These are phyloP conservation scores for Pythium phragmitis DNA, from an alignment of 352 stramenopile species.

Conservation along the genomic window DNA sequence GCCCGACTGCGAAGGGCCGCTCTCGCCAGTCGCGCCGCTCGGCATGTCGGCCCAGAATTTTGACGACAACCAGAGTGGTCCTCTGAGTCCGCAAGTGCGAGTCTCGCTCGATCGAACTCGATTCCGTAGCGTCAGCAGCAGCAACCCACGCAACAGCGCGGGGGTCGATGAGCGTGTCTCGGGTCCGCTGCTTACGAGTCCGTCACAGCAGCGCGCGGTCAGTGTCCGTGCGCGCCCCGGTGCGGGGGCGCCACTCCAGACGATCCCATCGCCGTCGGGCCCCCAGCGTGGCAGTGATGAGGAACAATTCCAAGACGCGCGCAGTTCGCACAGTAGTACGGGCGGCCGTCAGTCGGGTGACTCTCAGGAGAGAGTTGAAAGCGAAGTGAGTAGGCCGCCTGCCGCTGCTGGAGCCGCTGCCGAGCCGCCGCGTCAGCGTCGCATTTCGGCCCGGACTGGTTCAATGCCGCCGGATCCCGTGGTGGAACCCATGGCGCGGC, in stretches of 20 bases:
- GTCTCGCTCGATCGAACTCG: conserved; percentile 20
- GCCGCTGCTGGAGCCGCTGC: neutral
- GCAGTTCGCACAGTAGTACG: neutral
- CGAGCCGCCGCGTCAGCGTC: neutral
- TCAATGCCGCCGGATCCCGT: conserved; percentile 17
- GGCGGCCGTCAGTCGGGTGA: neutral
- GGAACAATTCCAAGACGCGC: conserved; percentile 10
- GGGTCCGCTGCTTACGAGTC: neutral
- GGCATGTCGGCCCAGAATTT: conserved; percentile 6
- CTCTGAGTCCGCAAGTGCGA: conserved; percentile 17
- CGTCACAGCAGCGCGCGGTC: neutral
- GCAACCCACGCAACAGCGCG: neutral
- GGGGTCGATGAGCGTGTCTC: neutral
- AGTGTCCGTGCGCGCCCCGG: too few species aligned
- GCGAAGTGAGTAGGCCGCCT: neutral
- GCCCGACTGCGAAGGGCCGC: conserved; percentile 14
- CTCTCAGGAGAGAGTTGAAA: conserved; percentile 10
- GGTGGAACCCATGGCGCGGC: conserved; percentile 2
- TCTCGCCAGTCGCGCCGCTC: conserved; percentile 10
- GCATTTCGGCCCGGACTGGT: conserved; percentile 13
- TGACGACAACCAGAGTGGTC: neutral
- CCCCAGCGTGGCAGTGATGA: conserved; percentile 9
- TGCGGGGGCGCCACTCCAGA: neutral
- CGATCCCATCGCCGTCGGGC: neutral
- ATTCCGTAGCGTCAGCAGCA: conserved; percentile 18